Percentiles rank a stretch among this genome's conserved stretches.
These are phyloP conservation scores for Leccinum variicolor DNA, from an alignment of 768 basidiomycete species.

Conservation along the genomic window DNA sequence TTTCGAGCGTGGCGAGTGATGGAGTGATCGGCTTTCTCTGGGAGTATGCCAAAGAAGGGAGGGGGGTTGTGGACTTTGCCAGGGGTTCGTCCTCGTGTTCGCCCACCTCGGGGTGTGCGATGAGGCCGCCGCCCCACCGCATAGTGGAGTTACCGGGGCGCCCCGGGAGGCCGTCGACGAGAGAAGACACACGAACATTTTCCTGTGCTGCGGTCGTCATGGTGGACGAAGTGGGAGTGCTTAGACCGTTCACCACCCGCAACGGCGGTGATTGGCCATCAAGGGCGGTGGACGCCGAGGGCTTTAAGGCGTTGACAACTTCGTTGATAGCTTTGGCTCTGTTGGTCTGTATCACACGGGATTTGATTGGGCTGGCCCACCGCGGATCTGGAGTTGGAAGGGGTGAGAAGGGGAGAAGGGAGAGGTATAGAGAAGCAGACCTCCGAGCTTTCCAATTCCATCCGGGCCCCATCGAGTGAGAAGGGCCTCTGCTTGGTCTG, in stretches of 20 bases:
- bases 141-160: constrained; percentile 59
- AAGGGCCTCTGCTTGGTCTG: constrained; percentile 82
- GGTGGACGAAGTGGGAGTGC: constrained; percentile 64
- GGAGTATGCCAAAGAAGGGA: constrained; percentile 34
- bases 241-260: constrained; percentile 78
- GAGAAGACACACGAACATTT: constrained; percentile 49
- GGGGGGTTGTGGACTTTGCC: constrained; percentile 14
- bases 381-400: constrained; percentile 60
- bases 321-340: constrained; percentile 75
- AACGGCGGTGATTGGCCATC: constrained; percentile 51
- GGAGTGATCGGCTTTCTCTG: constrained; percentile 68
- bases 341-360: constrained; percentile 60
- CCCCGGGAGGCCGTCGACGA: constrained; percentile 46
- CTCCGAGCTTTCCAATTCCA: constrained; percentile 83
- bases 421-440: constrained; percentile 40
- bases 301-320: constrained; percentile 67
- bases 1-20: constrained; percentile 89
- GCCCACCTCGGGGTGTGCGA: constrained; percentile 63
- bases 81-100: constrained; percentile 50
- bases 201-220: constrained; percentile 75
- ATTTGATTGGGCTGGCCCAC: constrained; percentile 89
- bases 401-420: constrained; percentile 21
- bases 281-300: constrained; percentile 42
- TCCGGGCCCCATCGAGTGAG: constrained; percentile 88
- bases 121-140: constrained; percentile 57